Evolutionary conservation across 2,329 filamentous ascomycete species (phyloP).

Genomic region (Fusarium verticillioides): DNA sequence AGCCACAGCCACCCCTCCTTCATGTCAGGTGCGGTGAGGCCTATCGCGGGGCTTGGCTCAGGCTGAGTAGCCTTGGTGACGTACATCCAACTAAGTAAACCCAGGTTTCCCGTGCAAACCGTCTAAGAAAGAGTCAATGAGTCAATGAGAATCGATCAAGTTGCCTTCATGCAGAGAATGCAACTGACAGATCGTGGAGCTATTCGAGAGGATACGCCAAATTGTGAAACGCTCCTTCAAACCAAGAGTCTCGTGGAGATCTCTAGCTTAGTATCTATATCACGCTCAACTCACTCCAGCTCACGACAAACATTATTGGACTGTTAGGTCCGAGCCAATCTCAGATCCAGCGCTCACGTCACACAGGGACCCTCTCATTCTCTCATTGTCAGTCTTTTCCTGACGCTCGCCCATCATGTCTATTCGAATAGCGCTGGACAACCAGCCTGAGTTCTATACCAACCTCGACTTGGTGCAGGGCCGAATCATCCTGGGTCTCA

Average conservation of each 20-base stretch:
- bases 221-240: neutral
- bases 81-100: slow-evolving; percentile 17
- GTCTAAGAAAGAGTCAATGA: neutral
- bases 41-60: slow-evolving; percentile 30
- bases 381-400: neutral
- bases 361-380: neutral
- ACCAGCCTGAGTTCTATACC: slow-evolving; percentile 77
- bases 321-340: slow-evolving; percentile 4
- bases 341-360: slow-evolving; percentile 19
- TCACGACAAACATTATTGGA: slow-evolving; percentile 18
- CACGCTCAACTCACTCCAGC: slow-evolving; percentile 15
- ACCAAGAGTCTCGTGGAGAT: neutral
- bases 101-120: slow-evolving; percentile 16
- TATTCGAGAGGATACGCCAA: neutral
- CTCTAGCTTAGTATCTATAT: neutral
- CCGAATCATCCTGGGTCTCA: slow-evolving; percentile 65
- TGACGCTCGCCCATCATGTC: slow-evolving; percentile 62
- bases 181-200: slow-evolving; percentile 20
- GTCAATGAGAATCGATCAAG: slow-evolving; percentile 1
- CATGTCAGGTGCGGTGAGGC: slow-evolving; percentile 19
- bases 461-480: slow-evolving; percentile 81
- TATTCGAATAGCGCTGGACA: slow-evolving; percentile 73
- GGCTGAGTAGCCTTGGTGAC: slow-evolving; percentile 37
- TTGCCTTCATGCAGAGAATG: slow-evolving; percentile 6
- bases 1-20: slow-evolving; percentile 23